Base-by-base conservation (phyloP, 306 rosid species). In the Prosopis cineraria region DNA sequence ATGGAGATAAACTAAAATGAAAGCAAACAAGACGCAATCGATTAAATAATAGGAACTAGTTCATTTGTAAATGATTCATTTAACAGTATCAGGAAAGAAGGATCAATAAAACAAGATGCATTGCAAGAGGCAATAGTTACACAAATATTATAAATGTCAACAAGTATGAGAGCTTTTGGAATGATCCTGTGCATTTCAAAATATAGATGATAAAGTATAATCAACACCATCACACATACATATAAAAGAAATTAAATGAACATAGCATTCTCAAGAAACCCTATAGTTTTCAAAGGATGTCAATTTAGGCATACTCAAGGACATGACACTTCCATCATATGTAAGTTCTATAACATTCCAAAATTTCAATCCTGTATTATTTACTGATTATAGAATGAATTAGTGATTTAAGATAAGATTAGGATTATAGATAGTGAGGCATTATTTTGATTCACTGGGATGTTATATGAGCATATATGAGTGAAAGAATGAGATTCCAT, bases 131-230 rank as follows among this genome's bases (percentile, higher is more conserved):
- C 13, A 78, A 68, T 30, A 44, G 67, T 44, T 75, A 60, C 73
- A 63, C 4, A 70, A 43, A 10, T 11, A 55, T 22, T 47, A 84
- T 50, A 82, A 52, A 50, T 86, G 91, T 93, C 97, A 29, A 75
- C 86, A 31, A 97, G 97, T 88, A 90, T 83, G 68, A 91, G 97
- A 81, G 97, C 96, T 85, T 82, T 87, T 72, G 98, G 98, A 88
- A 93, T 93, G 82, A 93, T 68, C 92, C 98, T n/a, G n/a, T 93
- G 90, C 83, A 66, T 19, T 70, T n/a, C 34, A 74, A 75, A 22
- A 33, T 36, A 36, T 48, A 36, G 52, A 80, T 39, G 78, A 82
- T 47, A 72, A 29, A 53, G 63, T 72, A 33, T 76, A 80, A 75
- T 69, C 70, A 69, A 68, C 30, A 78, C 37, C 75, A 67, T 19